Evolutionary conservation across 2,329 filamentous ascomycete genomes (phyloP), one percentile per base, ranked within the genome.

Genomic region (Atkinsonella hypoxylon): DNA sequence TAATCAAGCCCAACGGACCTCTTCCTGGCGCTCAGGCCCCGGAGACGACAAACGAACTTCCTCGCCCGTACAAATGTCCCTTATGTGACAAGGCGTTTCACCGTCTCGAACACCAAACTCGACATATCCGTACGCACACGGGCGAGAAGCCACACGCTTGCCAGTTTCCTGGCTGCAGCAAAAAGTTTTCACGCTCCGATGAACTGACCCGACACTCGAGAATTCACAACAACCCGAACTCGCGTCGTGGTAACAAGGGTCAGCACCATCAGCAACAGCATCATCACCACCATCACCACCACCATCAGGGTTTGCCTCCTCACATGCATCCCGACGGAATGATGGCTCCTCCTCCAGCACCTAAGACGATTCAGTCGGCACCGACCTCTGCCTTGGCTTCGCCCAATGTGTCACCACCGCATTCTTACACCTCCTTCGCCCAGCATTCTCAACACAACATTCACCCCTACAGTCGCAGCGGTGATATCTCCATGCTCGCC

Each of bases 171-270:
- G 89, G 90, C 61, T 97, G 91, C 81, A 91, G 87, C 60, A 97
- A 97, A 73, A 88, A 91, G 62, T 97, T 98, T 74, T 95, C 88
- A 57, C 84, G 91, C 57, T 96, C 91, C 12, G 91, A 98, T 65
- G 91, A 98, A 72, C 77, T 98, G 59, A 98, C 93, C 55, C 84
- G 91, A 54, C 91, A 98, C 72, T 96, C 91, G 66, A 82, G 91
- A 67, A 98, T 98, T 73, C 91, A 98, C 79, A 96, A 88, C 81
- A 98, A 97, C 72, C 91, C 93, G 53, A 97, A 97, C 76, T 96
- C 90, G 52, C 79, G 93, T 64, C 78, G 91, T 64, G 90, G 89
- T 58, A 94, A 95, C 76, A 95, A 95, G 75, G 81, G 68, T 30
- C 74, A 77, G 58, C 69, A 74, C 51, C 66, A 67, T 45, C 64